A percentile compares a stretch with the other conserved stretches of the same genome.
These are phyloP conservation scores for Quambalaria eucalypti DNA, from an alignment of 1,284 basidiomycete species.

Conservation along the genomic window DNA sequence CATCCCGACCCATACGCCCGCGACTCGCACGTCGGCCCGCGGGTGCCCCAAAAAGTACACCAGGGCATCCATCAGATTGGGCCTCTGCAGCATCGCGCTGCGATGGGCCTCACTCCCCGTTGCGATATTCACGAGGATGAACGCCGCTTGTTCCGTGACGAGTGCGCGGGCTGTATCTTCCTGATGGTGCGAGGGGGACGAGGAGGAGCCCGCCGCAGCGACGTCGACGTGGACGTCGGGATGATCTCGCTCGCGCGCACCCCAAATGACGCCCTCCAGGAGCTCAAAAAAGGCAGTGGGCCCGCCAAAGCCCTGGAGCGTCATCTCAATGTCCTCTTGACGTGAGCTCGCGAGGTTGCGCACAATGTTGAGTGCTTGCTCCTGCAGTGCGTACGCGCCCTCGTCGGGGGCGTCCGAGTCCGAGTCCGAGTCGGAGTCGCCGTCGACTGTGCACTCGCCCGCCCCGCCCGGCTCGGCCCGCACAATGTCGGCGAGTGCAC, in stretches of 20 bases:
- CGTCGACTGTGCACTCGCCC: neutral
- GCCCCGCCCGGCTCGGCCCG: neutral
- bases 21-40: slow-evolving; percentile 2
- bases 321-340: slow-evolving; percentile 25
- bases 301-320: slow-evolving; percentile 24
- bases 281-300: slow-evolving; percentile 17
- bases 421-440: neutral
- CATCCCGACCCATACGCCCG: slow-evolving; percentile 5
- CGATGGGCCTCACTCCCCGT: slow-evolving; percentile 28
- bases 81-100: slow-evolving; percentile 15
- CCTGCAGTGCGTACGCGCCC: slow-evolving; percentile 13
- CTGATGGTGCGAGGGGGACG: no score
- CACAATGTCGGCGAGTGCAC: slow-evolving; percentile 11
- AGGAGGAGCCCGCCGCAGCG: no score
- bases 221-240: no score
- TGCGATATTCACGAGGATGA: slow-evolving; percentile 33
- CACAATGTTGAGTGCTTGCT: slow-evolving; percentile 37
- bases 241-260: slow-evolving; percentile 12
- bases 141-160: slow-evolving; percentile 34
- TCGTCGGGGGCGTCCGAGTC: neutral
- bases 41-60: slow-evolving; percentile 19
- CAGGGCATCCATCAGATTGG: slow-evolving; percentile 33
- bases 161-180: slow-evolving; percentile 15
- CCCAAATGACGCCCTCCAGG: slow-evolving; percentile 30
- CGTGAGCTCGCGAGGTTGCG: slow-evolving; percentile 27